Evolutionary conservation across 176 grass and related monocot genomes (phyloP).

Genomic region (Calamus simplicifolius): DNA sequence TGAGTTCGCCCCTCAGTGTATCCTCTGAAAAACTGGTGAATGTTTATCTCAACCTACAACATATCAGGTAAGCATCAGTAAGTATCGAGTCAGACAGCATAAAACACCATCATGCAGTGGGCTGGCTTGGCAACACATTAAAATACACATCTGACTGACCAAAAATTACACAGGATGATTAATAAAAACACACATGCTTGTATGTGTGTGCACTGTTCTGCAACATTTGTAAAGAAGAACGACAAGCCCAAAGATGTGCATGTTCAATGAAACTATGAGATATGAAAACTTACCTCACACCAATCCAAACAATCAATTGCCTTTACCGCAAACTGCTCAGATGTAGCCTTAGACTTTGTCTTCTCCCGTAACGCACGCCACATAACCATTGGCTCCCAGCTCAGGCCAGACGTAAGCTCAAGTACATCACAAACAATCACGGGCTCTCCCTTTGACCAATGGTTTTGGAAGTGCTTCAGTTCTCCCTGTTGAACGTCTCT

Average conservation of each 20-base stretch:
- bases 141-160: no score
- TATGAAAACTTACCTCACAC: slow-evolving; percentile 47
- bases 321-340: slow-evolving; percentile 36
- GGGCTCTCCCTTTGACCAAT: slow-evolving; percentile 76
- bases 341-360: slow-evolving; percentile 20
- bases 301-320: slow-evolving; percentile 84
- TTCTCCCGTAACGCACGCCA: slow-evolving; percentile 75
- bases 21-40: slow-evolving; percentile 50
- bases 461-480: slow-evolving; percentile 67
- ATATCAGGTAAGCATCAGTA: not conserved
- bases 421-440: slow-evolving; percentile 72
- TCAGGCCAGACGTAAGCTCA: slow-evolving; percentile 53
- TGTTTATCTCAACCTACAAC: slow-evolving; percentile 54
- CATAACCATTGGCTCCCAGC: slow-evolving; percentile 94
- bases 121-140: no score
- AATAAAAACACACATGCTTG: no score
- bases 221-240: no score
- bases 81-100: not conserved
- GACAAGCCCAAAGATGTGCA: no score
- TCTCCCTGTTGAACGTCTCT: slow-evolving; percentile 39
- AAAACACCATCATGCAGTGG: no score
- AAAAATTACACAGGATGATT: no score
- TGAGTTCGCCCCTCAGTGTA: slow-evolving; percentile 41
- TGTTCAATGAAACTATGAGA: not conserved
- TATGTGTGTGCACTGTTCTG: no score